Conservation (phyloP, 1,139 yeast species). For the Zygotorulaspora mrakii region DNA sequence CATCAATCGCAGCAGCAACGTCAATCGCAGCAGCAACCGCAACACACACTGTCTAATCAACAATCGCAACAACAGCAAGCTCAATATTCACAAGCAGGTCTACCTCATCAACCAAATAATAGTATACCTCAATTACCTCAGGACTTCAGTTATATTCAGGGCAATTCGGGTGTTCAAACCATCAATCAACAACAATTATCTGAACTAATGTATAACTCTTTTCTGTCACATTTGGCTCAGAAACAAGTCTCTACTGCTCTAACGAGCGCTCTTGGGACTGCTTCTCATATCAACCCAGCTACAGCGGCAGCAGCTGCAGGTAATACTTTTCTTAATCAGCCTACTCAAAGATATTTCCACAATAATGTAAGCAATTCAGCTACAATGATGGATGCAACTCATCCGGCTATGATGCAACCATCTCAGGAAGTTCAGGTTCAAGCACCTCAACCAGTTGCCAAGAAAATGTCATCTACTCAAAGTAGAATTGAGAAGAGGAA, state of each 20-base stretch:
- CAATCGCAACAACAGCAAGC: conserved; percentile 9
- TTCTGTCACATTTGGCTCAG: conserved; percentile 29
- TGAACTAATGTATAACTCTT: conserved; percentile 32
- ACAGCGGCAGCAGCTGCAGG: conserved; percentile 20
- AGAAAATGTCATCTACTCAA: conserved; percentile 36
- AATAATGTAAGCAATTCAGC: conserved; percentile 22
- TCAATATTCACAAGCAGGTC: conserved; percentile 6
- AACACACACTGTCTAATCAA: no score
- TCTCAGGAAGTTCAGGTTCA: conserved; percentile 18
- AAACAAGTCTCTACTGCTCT: conserved; percentile 24
- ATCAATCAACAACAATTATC: conserved; percentile 30
- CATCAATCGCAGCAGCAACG: conserved; percentile 6
- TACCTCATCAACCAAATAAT: conserved; percentile 9
- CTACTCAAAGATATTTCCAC: conserved; percentile 29
- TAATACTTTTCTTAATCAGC: conserved; percentile 20
- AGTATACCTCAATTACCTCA: conserved; percentile 15
- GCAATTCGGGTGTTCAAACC: conserved; percentile 17
- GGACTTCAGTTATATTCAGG: conserved; percentile 21
- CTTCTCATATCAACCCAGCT: conserved; percentile 23
- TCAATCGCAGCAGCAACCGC: conserved; percentile 8
- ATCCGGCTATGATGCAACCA: conserved; percentile 25
- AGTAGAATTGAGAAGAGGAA: conserved; percentile 37
- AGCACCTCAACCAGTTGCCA: conserved; percentile 21
- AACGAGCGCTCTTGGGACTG: conserved; percentile 16
- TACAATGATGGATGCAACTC: conserved; percentile 25